These are phyloP conservation scores for Psidium friedrichsthalianum DNA, from an alignment of 345 rosid genomes.

Conservation along the genomic window DNA sequence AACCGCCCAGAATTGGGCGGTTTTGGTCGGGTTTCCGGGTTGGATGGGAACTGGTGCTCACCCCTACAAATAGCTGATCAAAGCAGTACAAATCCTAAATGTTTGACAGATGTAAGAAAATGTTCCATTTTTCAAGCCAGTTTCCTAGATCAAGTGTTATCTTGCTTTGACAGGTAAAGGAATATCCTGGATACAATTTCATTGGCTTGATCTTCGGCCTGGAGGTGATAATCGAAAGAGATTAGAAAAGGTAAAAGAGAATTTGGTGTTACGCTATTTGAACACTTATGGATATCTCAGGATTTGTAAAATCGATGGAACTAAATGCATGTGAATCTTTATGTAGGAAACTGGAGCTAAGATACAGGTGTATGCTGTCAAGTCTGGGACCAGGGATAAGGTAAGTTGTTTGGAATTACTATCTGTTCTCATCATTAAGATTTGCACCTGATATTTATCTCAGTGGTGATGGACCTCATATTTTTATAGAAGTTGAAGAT, in stretches of 20 bases:
- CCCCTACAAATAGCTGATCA: neutral
- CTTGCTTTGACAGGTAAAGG: constrained; percentile 44
- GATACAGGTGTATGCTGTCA: constrained; percentile 53
- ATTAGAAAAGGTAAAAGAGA: constrained; percentile 58
- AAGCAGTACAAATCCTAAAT: neutral
- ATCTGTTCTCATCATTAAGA: neutral
- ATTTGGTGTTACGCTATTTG: neutral
- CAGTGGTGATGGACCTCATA: neutral
- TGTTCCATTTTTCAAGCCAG: neutral
- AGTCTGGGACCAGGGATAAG: constrained; percentile 54
- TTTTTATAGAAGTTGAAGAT: neutral
- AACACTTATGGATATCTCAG: neutral
- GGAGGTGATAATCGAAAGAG: constrained; percentile 70
- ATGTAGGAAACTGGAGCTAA: constrained; percentile 80
- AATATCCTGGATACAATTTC: constrained; percentile 64
- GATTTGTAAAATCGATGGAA: neutral
- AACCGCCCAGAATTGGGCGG: neutral
- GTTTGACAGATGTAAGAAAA: neutral
- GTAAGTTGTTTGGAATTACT: constrained; percentile 11
- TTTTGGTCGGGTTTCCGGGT: neutral
- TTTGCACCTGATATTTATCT: neutral
- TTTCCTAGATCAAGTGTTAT: neutral
- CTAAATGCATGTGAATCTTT: neutral
- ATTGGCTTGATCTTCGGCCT: constrained; percentile 60
- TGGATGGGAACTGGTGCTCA: neutral